Evolutionary conservation across 768 basidiomycete species (phyloP).

Genomic region (Leccinum rimulosum): DNA sequence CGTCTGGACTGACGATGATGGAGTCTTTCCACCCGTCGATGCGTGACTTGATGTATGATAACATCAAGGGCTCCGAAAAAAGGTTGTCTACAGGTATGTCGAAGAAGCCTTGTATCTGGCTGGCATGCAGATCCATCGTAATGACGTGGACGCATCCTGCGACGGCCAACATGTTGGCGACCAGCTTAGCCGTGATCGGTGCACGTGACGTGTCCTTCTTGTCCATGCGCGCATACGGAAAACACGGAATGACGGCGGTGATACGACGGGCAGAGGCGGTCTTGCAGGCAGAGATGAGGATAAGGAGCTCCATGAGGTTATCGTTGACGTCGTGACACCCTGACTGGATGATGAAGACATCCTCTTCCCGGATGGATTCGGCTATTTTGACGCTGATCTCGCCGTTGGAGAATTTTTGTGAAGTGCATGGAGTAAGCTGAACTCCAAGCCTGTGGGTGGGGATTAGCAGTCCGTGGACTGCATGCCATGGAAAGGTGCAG

Average conservation of each 20-base stretch:
- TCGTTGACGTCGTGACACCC: conserved; percentile 90
- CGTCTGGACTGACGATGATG: conserved; percentile 95
- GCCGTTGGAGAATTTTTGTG: conserved; percentile 90
- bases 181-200: conserved; percentile 97
- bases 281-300: conserved; percentile 97
- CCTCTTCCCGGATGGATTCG: conserved; percentile 95
- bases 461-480: conserved; percentile 49
- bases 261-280: conserved; percentile 93
- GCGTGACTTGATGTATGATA: conserved; percentile 85
- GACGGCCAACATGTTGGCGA: conserved; percentile 96
- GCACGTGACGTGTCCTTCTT: conserved; percentile 97
- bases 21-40: conserved; percentile 84
- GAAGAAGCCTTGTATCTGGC: conserved; percentile 98
- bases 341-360: conserved; percentile 98
- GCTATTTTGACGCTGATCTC: conserved; percentile 94
- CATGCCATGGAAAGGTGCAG: conserved; percentile 43
- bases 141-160: conserved; percentile 99
- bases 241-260: conserved; percentile 97
- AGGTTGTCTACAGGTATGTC: conserved; percentile 98
- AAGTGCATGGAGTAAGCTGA: conserved; percentile 79
- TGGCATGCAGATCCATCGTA: conserved; percentile 98
- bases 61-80: conserved; percentile 94
- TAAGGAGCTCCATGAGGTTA: conserved; percentile 97
- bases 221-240: conserved; percentile 95
- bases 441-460: conserved; percentile 76